Evolutionary conservation across 768 basidiomycete species (phyloP).

Genomic region (Dioszegia aurantiaca): DNA sequence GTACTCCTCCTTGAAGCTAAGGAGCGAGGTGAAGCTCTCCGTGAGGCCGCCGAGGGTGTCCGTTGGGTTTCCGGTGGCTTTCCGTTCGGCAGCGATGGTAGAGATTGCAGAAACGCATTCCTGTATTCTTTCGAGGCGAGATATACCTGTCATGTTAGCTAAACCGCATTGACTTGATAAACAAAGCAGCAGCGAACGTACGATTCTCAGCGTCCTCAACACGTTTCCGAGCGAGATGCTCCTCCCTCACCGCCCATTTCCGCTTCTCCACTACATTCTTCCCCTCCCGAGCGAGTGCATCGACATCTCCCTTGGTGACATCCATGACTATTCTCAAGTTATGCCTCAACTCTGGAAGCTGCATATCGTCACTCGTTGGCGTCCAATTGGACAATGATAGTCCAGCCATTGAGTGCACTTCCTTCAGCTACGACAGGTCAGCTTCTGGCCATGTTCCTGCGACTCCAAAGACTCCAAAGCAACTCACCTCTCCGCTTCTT

Average conservation of each 20-base stretch:
- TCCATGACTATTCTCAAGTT: conserved; percentile 85
- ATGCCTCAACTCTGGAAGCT: conserved; percentile 94
- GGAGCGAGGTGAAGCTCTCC: conserved; percentile 71
- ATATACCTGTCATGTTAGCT: conserved; percentile 61
- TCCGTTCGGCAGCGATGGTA: conserved; percentile 60
- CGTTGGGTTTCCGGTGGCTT: neutral
- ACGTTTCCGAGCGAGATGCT: conserved; percentile 65
- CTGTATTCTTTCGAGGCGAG: conserved; percentile 72
- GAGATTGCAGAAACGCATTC: conserved; percentile 59
- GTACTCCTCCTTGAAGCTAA: conserved; percentile 69
- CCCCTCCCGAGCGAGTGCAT: conserved; percentile 85
- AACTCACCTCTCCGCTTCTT: conserved; percentile 79
- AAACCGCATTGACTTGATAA: neutral
- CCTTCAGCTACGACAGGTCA: conserved; percentile 63
- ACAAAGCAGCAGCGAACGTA: conserved; percentile 44
- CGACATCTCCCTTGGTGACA: conserved; percentile 75
- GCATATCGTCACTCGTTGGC: conserved; percentile 77
- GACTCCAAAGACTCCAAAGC: too few species aligned
- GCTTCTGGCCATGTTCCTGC: neutral
- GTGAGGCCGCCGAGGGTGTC: conserved; percentile 54
- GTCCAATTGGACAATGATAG: conserved; percentile 72
- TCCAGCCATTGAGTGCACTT: conserved; percentile 80
- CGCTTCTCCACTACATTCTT: conserved; percentile 75
- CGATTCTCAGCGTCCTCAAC: conserved; percentile 74
- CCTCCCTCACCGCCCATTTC: conserved; percentile 68